These are phyloP conservation scores for Coemansia sp. DNA, from an alignment of 192 early-diverging fungal species.

Conservation along the genomic window DNA sequence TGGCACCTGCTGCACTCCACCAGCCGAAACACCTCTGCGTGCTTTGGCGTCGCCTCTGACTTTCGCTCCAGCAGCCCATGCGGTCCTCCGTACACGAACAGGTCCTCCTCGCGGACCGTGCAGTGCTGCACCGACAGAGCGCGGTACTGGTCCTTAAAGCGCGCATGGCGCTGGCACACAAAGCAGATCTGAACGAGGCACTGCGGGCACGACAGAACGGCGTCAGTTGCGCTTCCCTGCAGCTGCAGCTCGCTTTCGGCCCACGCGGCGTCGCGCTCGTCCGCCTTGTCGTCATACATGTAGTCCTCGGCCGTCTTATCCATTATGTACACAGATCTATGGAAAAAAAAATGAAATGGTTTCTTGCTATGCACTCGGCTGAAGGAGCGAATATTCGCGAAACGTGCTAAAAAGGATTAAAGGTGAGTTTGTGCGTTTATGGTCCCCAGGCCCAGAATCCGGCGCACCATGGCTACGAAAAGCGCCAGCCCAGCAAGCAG, in stretches of 20 bases:
- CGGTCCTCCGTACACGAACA: conserved; percentile 19
- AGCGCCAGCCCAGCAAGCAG: conserved; percentile 25
- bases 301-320: not conserved
- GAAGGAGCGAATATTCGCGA: no score
- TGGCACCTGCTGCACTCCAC: conserved; percentile 39
- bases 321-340: no score
- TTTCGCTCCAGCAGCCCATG: conserved; percentile 16
- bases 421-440: not conserved
- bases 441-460: not conserved
- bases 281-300: conserved; percentile 32
- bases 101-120: not conserved
- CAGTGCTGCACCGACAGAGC: conserved; percentile 32
- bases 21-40: conserved; percentile 9
- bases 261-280: conserved; percentile 30
- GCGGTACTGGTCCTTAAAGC: conserved; percentile 38
- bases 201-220: conserved; percentile 45
- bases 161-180: conserved; percentile 36
- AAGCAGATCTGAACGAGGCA: conserved; percentile 53
- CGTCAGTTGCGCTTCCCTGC: conserved; percentile 16
- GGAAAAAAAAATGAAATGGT: no score
- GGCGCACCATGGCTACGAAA: not conserved
- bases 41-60: not conserved
- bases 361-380: no score
- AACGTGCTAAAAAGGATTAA: no score
- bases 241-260: not conserved